These are phyloP conservation scores for Metahyphopichia silvanorum DNA, from an alignment of 805 yeast genomes.

Conservation along the genomic window DNA sequence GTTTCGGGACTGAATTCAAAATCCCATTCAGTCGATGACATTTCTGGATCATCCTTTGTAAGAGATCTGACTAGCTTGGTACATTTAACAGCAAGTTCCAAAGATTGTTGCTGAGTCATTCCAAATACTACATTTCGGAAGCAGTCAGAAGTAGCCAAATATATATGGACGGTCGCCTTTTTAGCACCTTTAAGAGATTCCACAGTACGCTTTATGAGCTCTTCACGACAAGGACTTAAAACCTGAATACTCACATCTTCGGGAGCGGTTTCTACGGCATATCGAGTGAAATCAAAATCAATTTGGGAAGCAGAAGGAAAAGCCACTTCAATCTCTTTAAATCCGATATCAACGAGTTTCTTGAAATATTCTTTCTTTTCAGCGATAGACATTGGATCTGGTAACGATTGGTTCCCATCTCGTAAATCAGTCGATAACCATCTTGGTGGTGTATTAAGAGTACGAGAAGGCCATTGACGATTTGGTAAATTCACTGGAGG, in stretches of 20 bases:
- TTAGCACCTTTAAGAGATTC: conserved; percentile 74
- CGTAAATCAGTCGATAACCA: conserved; percentile 83
- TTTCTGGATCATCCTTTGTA: conserved; percentile 64
- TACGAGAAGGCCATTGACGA: conserved; percentile 68
- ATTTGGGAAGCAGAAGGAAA: conserved; percentile 79
- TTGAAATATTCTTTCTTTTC: conserved; percentile 71
- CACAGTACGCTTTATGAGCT: conserved; percentile 65
- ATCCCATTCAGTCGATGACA: conserved; percentile 58
- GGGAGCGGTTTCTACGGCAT: conserved; percentile 71
- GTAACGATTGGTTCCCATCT: conserved; percentile 82
- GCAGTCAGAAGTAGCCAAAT: conserved; percentile 72
- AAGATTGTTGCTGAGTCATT: conserved; percentile 55
- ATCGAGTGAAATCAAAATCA: conserved; percentile 78
- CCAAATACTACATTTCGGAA: conserved; percentile 72
- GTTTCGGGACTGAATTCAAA: conserved; percentile 82
- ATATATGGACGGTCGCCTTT: conserved; percentile 71
- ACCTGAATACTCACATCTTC: conserved; percentile 76
- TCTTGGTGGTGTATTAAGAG: conserved; percentile 63
- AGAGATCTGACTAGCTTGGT: conserved; percentile 59
- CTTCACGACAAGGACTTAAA: conserved; percentile 73
- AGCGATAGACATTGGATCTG: conserved; percentile 83
- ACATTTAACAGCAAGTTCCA: conserved; percentile 59
- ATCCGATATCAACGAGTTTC: conserved; percentile 68
- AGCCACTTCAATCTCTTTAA: conserved; percentile 80
- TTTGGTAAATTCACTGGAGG: conserved; percentile 53